Evolutionary conservation across 768 basidiomycete species (phyloP).

Genomic region (Cystofilobasidium capitatum): DNA sequence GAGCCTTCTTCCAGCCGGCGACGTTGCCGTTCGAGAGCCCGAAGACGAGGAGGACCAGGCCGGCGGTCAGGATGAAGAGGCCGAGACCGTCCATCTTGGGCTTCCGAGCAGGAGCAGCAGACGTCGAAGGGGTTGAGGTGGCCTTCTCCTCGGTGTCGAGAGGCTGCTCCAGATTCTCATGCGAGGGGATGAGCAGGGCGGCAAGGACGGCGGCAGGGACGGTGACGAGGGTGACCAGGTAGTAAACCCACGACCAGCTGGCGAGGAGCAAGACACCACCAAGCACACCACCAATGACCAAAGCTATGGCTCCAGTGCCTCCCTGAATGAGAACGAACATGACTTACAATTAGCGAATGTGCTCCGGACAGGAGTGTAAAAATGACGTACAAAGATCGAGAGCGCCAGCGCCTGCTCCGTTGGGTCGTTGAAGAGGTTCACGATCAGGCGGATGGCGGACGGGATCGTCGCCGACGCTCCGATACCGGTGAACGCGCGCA

Average conservation of each 20-base stretch:
- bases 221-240: slow-evolving; percentile 27
- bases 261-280: slow-evolving; percentile 30
- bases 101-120: no score
- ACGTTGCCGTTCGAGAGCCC: slow-evolving; percentile 34
- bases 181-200: slow-evolving; percentile 11
- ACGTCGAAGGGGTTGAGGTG: not conserved
- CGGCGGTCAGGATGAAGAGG: slow-evolving; percentile 24
- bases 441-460: slow-evolving; percentile 40
- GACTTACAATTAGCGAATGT: no score
- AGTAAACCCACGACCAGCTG: slow-evolving; percentile 36
- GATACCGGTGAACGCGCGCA: slow-evolving; percentile 49
- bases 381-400: not conserved
- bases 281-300: slow-evolving; percentile 27
- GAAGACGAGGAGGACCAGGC: slow-evolving; percentile 33
- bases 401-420: slow-evolving; percentile 25
- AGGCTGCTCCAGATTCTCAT: not conserved
- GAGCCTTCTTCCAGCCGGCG: slow-evolving; percentile 29
- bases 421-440: slow-evolving; percentile 27
- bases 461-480: slow-evolving; percentile 49
- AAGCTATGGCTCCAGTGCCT: slow-evolving; percentile 29
- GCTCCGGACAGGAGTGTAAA: slow-evolving; percentile 25
- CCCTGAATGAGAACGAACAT: no score
- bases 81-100: slow-evolving; percentile 9
- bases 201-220: slow-evolving; percentile 12
- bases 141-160: not conserved